Percentiles rank a stretch among this genome's conserved stretches.
Evolutionary conservation across 2,329 filamentous ascomycete species (phyloP).

Genomic region (Fusarium penzigii): DNA sequence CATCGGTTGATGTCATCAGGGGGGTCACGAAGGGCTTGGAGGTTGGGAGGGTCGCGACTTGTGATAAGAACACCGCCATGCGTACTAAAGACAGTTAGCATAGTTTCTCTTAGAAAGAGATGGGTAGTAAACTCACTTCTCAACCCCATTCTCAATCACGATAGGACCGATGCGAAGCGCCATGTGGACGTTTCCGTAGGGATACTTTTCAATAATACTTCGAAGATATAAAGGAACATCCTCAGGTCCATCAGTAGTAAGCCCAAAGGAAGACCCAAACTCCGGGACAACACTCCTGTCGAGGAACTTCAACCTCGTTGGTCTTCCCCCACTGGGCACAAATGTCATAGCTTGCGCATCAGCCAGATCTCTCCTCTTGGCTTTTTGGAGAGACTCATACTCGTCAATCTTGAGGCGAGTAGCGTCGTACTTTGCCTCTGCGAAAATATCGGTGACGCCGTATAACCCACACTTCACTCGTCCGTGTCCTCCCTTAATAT

Average conservation of each 20-base stretch:
- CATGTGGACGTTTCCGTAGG: slow-evolving; percentile 39
- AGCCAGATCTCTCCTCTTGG: not conserved
- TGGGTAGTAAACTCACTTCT: slow-evolving; percentile 29
- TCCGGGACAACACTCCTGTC: slow-evolving; percentile 12
- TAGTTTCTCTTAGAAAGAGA: not conserved
- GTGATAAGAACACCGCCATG: slow-evolving; percentile 28
- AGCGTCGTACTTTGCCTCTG: slow-evolving; percentile 26
- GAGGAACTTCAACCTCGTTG: slow-evolving; percentile 7
- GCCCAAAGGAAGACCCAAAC: slow-evolving; percentile 20
- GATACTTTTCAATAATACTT: slow-evolving; percentile 29
- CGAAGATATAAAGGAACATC: slow-evolving; percentile 32
- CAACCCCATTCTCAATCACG: slow-evolving; percentile 41
- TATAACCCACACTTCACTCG: slow-evolving; percentile 8
- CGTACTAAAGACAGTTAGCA: slow-evolving; percentile 12
- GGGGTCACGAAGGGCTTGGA: slow-evolving; percentile 20
- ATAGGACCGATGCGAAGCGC: slow-evolving; percentile 39
- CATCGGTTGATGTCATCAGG: slow-evolving; percentile 12
- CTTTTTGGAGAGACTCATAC: slow-evolving; percentile 8
- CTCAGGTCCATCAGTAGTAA: slow-evolving; percentile 11
- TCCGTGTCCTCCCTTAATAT: slow-evolving; percentile 12
- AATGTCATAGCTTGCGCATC: not conserved
- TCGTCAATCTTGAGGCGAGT: slow-evolving; percentile 8
- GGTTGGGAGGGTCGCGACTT: slow-evolving; percentile 22
- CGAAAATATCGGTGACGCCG: slow-evolving; percentile 15
- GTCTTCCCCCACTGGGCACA: not conserved